Evolutionary conservation across 345 rosid species (phyloP), one percentile per base, ranked within the genome.

Genomic region (Fremontodendron californicum): DNA sequence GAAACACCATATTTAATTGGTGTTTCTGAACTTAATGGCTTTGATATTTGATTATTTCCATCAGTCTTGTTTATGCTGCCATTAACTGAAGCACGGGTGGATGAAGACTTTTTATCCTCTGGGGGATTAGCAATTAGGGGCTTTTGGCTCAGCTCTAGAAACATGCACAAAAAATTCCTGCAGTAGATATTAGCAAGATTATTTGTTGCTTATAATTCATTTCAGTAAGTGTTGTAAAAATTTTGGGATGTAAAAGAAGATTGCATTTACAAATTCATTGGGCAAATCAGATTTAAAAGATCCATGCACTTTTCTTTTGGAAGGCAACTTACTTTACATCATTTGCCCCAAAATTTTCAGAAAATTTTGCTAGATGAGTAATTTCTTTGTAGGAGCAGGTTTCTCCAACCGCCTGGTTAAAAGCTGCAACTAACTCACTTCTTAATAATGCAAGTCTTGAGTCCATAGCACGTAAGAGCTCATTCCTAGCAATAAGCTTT

Each of bases 1-100:
- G 92, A 86, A 82, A 85, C 90, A 33, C 83, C 87, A 74, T 88
- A 90, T 79, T 87, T 88, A 66, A 88, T 86, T 3, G 85, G 88
- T 35, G 75, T 71, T 35, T 65, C 83, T 69, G 78, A 55, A 74
- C 58, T 43, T 31, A 23, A 57, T 18, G 84, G 75, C 80, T 80
- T 84, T 66, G 88, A 25, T 49, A 73, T 77, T 76, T 81, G 67
- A 73, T 76, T 37, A 68, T 51, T 81, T 39, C 65, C 82, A 74
- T 82, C 83, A 73, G 66, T 71, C 78, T 52, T 79, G 45, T 74
- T 62, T 64, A 37, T 73, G 60, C 75, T 71, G 77, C 23, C 75
- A 71, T 78, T 76, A 55, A 69, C 79, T 49, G 80, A 75, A 58
- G 77, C 54, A 51, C 13, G 2, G 4, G 58, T 27, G 39, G 49